Base-by-base conservation (phyloP, 805 yeast genomes). In the Lipomyces yamadae region DNA sequence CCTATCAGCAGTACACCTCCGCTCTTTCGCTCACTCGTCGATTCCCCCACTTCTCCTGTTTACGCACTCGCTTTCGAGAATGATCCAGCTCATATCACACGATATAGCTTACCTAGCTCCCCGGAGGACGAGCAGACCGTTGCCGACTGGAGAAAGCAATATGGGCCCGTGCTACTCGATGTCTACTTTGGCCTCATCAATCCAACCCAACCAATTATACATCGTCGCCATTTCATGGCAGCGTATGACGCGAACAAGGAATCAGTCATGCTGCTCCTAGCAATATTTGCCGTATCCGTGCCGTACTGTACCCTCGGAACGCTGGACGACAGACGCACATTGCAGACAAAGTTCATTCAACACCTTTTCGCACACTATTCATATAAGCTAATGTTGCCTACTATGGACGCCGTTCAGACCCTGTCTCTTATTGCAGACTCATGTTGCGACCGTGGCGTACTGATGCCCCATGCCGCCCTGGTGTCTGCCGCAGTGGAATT, bases 401-500 rank as follows among this genome's bases (percentile, higher is more conserved):
- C 66, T 3, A 42, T 67, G 34, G 70, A 67, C 11, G 39, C 64
- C 11, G 54, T 67, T 24, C 70, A 67, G 35, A 60, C 61, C 2
- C 60, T 55, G 33, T 35, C 64, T 6, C 35, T 67, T 15, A 24
- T 65, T n/a, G 62, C 62, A 7, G 70, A 67, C 24, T 34, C 58
- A 4, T 50, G 58, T 18, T 10, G 61, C 5, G 70, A 67, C 59
- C 61, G 70, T 1, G 64, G 59, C 5, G 57, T 64, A 24, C 50
- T 67, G 48, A 67, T 65, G 65, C 64, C 68, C 3, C 70, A 67
- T 30, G 63, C 63, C 4, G 56, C 66, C 71, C 91, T 92, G 32
- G 94, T 91, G 3, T 89, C 96, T 0, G 79, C 92, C 24, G 88
- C 97, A 0, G 97, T 92, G 77, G 96, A 94, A 72, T 78, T 93